phyloP scores from a whole-genome alignment of 2,329 filamentous ascomycete species.

The Phialophora verrucosa region DNA sequence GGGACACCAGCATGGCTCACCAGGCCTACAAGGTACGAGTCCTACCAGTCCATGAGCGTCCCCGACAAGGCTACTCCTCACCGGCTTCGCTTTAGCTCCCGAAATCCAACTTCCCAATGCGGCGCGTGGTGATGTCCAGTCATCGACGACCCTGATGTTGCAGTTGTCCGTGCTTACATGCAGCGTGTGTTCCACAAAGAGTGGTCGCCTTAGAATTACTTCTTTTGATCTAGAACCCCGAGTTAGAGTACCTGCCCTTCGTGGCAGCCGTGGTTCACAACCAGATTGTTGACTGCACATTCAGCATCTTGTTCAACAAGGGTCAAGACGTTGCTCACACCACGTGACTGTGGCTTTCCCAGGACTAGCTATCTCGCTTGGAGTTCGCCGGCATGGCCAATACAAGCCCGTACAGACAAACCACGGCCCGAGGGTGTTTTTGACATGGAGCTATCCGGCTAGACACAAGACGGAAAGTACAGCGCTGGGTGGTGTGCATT shows the following conservation, averaged over 20 bases:
- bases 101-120: conserved; percentile 17
- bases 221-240: background rate
- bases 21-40: too few relatives aligned
- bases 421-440: background rate
- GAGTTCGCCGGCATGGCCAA: background rate
- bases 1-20: background rate
- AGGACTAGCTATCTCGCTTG: background rate
- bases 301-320: background rate
- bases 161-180: background rate
- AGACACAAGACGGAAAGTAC: background rate
- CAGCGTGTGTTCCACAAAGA: background rate
- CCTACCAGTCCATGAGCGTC: too few relatives aligned
- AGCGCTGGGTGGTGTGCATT: background rate
- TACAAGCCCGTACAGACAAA: background rate
- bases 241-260: background rate
- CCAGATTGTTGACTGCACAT: background rate
- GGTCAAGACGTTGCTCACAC: background rate
- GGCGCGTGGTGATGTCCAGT: background rate
- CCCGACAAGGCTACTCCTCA: background rate
- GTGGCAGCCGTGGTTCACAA: background rate
- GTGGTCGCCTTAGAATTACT: background rate
- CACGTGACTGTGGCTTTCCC: background rate
- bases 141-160: background rate
- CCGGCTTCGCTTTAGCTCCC: background rate
- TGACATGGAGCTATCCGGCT: background rate